Conservation (phyloP, 2,329 filamentous ascomycete genomes). For the Aspergillus sergii region DNA sequence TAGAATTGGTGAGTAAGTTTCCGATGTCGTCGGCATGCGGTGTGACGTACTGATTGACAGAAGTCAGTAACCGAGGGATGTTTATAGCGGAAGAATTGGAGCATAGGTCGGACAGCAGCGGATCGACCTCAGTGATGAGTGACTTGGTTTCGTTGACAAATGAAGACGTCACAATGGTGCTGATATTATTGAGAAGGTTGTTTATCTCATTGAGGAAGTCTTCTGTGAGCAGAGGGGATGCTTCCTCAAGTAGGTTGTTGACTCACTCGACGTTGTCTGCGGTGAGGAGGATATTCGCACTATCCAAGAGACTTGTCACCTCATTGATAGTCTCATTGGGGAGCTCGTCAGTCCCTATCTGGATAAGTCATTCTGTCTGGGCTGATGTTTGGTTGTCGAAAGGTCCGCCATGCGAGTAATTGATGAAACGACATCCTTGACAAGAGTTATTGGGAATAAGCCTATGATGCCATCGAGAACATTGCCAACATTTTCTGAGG, state of each 20-base stretch:
- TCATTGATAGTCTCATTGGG: not conserved
- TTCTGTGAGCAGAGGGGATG: not conserved
- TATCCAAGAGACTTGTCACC: not conserved
- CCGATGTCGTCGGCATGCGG: not conserved
- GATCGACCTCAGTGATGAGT: not conserved
- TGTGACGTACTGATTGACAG: no score
- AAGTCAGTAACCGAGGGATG: no score
- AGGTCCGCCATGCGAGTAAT: not conserved
- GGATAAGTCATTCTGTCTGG: not conserved
- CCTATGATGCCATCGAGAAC: not conserved
- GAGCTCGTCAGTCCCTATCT: not conserved
- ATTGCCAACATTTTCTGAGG: not conserved
- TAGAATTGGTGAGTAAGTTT: not conserved
- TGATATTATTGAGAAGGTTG: not conserved
- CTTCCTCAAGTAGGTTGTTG: not conserved
- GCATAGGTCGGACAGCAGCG: not conserved
- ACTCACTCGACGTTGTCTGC: not conserved
- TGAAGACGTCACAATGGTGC: not conserved
- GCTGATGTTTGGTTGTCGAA: not conserved
- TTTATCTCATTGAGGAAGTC: not conserved
- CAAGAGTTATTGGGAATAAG: not conserved
- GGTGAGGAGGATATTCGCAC: not conserved
- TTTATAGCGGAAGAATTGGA: not conserved
- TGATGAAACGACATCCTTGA: not conserved
- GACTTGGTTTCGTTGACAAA: not conserved